These are phyloP conservation scores for Taphrina deformans DNA, from an alignment of 1,139 yeast genomes.

Conservation along the genomic window DNA sequence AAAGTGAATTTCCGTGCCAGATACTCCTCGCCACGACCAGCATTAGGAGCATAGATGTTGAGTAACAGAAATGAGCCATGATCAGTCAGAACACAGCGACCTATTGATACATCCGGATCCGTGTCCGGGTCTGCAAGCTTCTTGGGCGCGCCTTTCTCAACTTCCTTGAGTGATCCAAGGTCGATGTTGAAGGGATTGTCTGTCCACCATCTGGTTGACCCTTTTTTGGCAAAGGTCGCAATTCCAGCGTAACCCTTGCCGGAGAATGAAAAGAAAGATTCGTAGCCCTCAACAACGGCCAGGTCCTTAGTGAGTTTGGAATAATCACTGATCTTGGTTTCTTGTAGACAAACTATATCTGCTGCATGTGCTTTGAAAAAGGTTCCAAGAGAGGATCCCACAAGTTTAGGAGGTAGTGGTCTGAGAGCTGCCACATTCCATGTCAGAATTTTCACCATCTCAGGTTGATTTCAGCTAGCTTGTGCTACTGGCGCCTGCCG, in stretches of 20 bases:
- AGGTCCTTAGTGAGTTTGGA: constrained; percentile 26
- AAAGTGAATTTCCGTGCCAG: constrained; percentile 26
- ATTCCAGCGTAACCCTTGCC: constrained; percentile 33
- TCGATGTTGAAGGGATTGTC: constrained; percentile 24
- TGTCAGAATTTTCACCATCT: constrained; percentile 30
- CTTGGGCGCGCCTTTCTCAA: background rate
- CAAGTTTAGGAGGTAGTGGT: constrained; percentile 30
- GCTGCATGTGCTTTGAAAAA: constrained; percentile 26
- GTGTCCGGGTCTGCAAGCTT: constrained; percentile 18
- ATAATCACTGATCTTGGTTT: constrained; percentile 30
- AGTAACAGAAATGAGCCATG: constrained; percentile 24
- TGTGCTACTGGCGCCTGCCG: too few relatives aligned
- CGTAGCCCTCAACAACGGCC: constrained; percentile 32
- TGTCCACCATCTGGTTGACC: constrained; percentile 21
- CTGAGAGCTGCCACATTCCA: constrained; percentile 32
- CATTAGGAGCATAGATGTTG: constrained; percentile 32
- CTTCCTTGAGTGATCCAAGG: background rate
- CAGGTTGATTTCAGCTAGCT: too few relatives aligned
- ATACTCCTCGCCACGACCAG: constrained; percentile 30
- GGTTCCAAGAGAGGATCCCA: constrained; percentile 5
- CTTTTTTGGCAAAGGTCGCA: constrained; percentile 25
- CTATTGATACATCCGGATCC: constrained; percentile 17
- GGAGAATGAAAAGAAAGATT: constrained; percentile 24
- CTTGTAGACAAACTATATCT: constrained; percentile 32
- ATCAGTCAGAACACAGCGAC: constrained; percentile 31